Conservation (phyloP, 768 basidiomycete genomes). For the Boletellus ananas region DNA sequence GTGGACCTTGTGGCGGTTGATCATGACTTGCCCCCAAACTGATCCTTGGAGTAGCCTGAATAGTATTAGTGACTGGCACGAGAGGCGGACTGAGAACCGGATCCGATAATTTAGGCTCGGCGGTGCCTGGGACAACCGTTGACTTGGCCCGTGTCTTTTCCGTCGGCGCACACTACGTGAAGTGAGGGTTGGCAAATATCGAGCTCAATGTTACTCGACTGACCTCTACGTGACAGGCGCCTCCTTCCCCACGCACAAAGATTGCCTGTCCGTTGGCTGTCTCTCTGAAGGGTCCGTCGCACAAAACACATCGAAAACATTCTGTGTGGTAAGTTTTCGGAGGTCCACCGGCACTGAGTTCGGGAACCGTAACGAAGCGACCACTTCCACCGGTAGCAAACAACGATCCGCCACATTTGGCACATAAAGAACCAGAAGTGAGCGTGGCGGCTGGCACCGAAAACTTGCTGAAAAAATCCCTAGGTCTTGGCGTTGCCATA, state of each 20-base stretch:
- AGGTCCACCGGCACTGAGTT: conserved; percentile 35
- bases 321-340: conserved; percentile 67
- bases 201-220: conserved; percentile 2
- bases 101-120: conserved; percentile 12
- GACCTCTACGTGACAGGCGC: conserved; percentile 67
- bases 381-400: conserved; percentile 57
- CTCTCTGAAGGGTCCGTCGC: conserved; percentile 62
- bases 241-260: conserved; percentile 63
- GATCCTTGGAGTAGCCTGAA: conserved; percentile 7
- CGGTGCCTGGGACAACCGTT: conserved; percentile 1
- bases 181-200: conserved; percentile 7
- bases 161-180: conserved; percentile 41
- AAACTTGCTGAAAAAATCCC: conserved; percentile 22
- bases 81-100: conserved; percentile 17
- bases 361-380: conserved; percentile 70
- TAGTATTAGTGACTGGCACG: conserved; percentile 17
- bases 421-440: conserved; percentile 47
- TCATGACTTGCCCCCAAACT: conserved; percentile 2
- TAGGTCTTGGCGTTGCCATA: conserved; percentile 28
- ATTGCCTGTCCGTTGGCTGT: conserved; percentile 56
- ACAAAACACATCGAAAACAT: conserved; percentile 73
- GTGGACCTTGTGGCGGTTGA: conserved; percentile 13
- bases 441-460: conserved; percentile 31
- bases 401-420: conserved; percentile 55
- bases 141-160: conserved; percentile 27